A percentile compares a stretch with the other conserved stretches of the same genome.
phyloP scores from a whole-genome alignment of 2,329 filamentous ascomycete species.

The Penicillium sp. region DNA sequence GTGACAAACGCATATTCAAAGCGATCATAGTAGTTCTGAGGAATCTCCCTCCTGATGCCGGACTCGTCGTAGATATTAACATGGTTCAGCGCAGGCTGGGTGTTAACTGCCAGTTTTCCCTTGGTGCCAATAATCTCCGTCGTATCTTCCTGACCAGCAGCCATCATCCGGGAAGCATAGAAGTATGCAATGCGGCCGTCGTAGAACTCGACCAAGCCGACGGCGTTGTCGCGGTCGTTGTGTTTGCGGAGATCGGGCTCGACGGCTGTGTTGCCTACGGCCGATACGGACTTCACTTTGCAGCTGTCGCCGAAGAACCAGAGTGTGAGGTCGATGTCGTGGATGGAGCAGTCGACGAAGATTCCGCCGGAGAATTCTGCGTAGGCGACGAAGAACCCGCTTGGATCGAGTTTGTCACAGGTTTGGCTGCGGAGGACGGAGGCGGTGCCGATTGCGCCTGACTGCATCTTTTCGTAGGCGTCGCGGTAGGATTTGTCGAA shows the following conservation, averaged over 20 bases:
- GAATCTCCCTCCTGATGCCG: slow-evolving; percentile 61
- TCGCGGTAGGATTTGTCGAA: slow-evolving; percentile 67
- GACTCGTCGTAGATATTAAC: slow-evolving; percentile 56
- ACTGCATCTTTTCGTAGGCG: slow-evolving; percentile 54
- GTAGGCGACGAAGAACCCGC: slow-evolving; percentile 68
- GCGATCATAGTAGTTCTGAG: slow-evolving; percentile 63
- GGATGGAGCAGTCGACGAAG: slow-evolving; percentile 70
- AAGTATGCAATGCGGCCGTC: slow-evolving; percentile 64
- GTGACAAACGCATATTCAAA: slow-evolving; percentile 65
- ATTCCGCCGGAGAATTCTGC: slow-evolving; percentile 66
- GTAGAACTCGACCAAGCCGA: slow-evolving; percentile 66
- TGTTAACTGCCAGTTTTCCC: slow-evolving; percentile 64
- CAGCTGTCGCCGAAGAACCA: slow-evolving; percentile 62
- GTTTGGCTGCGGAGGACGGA: slow-evolving; percentile 65
- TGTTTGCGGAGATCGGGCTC: slow-evolving; percentile 58
- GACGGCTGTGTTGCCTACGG: slow-evolving; percentile 59
- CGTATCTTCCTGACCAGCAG: slow-evolving; percentile 65
- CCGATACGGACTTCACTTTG: slow-evolving; percentile 56
- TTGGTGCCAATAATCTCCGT: slow-evolving; percentile 68
- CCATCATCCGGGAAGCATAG: slow-evolving; percentile 66
- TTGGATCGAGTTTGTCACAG: slow-evolving; percentile 65
- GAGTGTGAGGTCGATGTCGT: slow-evolving; percentile 66
- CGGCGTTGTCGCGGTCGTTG: slow-evolving; percentile 62
- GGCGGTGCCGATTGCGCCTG: slow-evolving; percentile 59
- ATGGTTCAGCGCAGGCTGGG: slow-evolving; percentile 56